Evolutionary conservation across 371 early-diverging fungal genomes (phyloP).

Genomic region (Thermomucor indicae-seudaticae): DNA sequence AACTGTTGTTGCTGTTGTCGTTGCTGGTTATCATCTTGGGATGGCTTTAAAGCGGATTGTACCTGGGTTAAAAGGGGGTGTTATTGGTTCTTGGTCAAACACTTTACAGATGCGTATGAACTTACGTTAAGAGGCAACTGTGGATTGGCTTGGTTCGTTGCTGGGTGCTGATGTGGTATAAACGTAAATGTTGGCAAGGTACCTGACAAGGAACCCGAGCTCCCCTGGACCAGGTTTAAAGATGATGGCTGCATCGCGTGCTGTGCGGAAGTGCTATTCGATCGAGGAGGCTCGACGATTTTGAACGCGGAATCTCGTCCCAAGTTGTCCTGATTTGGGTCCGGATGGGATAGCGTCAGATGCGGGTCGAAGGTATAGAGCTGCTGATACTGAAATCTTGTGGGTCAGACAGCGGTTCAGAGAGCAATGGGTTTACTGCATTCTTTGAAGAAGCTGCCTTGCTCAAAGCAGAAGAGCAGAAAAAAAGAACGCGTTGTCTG

Average conservation of each 20-base stretch:
- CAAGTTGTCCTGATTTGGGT: neutral
- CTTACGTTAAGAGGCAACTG: neutral
- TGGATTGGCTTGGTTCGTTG: neutral
- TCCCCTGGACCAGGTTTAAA: constrained; percentile 1
- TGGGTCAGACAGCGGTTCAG: too few relatives aligned
- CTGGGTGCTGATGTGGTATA: constrained; percentile 2
- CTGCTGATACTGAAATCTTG: neutral
- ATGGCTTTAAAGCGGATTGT: neutral
- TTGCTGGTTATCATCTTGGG: neutral
- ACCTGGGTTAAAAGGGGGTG: neutral
- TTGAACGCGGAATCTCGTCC: neutral
- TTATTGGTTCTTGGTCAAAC: neutral
- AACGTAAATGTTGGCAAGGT: constrained; percentile 8
- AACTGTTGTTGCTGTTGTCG: neutral
- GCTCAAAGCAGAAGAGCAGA: neutral
- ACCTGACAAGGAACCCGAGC: constrained; percentile 4
- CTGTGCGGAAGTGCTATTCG: neutral
- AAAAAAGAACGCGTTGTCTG: neutral
- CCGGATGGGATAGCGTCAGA: neutral
- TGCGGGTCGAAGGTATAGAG: neutral
- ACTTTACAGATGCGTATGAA: neutral
- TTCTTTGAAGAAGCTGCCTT: neutral
- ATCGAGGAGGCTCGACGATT: neutral
- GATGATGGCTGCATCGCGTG: neutral
- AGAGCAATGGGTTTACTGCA: neutral